Conservation (phyloP, 495 filamentous ascomycete genomes). For the Neurospora sp. region DNA sequence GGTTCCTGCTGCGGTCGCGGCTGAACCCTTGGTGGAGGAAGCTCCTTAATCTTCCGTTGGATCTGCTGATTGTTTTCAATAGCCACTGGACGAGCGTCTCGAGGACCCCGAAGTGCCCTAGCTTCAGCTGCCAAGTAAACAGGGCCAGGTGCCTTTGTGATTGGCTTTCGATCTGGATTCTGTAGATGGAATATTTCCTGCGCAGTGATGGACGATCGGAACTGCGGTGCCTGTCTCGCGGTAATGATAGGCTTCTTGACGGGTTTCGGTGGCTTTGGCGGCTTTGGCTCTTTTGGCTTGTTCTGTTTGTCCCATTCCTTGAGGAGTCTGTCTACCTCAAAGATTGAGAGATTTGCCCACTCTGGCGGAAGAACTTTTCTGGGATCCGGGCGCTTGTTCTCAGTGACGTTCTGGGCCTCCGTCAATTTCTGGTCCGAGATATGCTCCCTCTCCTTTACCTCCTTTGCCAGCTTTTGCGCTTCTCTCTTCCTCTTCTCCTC, state of each 20-base stretch:
- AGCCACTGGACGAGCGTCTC: background rate
- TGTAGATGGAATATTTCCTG: background rate
- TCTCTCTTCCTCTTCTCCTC: background rate
- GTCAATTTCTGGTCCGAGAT: background rate
- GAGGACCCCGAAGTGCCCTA: background rate
- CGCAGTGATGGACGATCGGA: background rate
- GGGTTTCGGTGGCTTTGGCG: background rate
- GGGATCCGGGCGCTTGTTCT: background rate
- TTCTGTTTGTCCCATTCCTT: background rate
- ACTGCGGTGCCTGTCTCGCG: background rate
- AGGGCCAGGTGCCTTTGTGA: rapidly evolving
- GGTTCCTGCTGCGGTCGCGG: background rate
- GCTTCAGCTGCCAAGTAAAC: background rate
- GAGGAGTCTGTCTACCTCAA: background rate
- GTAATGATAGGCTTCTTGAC: background rate
- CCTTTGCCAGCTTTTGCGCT: background rate
- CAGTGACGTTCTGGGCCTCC: background rate
- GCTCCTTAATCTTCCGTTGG: background rate
- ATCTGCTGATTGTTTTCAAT: background rate
- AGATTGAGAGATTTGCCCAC: background rate
- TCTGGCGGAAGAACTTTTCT: background rate
- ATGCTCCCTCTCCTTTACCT: background rate
- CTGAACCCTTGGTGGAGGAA: background rate
- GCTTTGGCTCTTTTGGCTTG: background rate
- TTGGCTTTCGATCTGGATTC: background rate